Evolutionary conservation across 73 alveolate species (phyloP).

Genomic region (Uronychia setigera): DNA sequence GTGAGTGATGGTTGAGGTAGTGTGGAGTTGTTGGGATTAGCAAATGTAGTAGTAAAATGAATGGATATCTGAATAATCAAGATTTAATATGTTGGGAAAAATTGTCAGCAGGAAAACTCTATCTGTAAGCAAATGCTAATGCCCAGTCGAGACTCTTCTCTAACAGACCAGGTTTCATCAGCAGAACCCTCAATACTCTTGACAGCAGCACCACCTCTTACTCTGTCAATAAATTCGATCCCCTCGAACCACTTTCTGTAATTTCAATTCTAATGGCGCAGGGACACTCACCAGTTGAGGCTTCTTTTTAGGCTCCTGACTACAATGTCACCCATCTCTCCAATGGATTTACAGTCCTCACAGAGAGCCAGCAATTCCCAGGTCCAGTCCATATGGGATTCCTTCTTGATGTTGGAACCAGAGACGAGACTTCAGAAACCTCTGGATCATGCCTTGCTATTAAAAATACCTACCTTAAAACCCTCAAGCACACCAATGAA

Average conservation of each 20-base stretch:
- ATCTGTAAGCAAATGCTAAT: background rate
- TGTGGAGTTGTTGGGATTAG: too few species aligned
- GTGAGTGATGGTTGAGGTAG: too few species aligned
- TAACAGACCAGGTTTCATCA: slow-evolving; percentile 53
- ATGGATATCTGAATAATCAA: too few species aligned
- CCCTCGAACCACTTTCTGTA: slow-evolving; percentile 56
- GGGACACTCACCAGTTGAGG: slow-evolving; percentile 54
- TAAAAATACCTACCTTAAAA: slow-evolving; percentile 75
- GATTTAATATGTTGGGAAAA: background rate
- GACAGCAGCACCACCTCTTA: slow-evolving; percentile 59
- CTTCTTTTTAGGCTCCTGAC: slow-evolving; percentile 44
- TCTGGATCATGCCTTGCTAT: slow-evolving; percentile 80
- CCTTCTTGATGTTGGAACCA: slow-evolving; percentile 80
- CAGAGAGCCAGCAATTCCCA: slow-evolving; percentile 83
- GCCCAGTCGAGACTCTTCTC: slow-evolving; percentile 3
- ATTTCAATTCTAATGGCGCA: background rate
- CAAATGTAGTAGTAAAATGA: too few species aligned
- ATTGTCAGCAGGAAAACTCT: background rate
- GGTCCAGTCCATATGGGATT: slow-evolving; percentile 80
- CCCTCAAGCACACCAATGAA: slow-evolving; percentile 81
- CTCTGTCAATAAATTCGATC: slow-evolving; percentile 52
- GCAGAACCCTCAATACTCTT: slow-evolving; percentile 55
- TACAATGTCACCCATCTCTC: slow-evolving; percentile 71
- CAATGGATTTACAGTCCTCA: slow-evolving; percentile 82
- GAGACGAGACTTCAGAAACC: slow-evolving; percentile 84